These are phyloP conservation scores for Crassisporium funariophilum DNA, from an alignment of 768 basidiomycete species.

Conservation along the genomic window DNA sequence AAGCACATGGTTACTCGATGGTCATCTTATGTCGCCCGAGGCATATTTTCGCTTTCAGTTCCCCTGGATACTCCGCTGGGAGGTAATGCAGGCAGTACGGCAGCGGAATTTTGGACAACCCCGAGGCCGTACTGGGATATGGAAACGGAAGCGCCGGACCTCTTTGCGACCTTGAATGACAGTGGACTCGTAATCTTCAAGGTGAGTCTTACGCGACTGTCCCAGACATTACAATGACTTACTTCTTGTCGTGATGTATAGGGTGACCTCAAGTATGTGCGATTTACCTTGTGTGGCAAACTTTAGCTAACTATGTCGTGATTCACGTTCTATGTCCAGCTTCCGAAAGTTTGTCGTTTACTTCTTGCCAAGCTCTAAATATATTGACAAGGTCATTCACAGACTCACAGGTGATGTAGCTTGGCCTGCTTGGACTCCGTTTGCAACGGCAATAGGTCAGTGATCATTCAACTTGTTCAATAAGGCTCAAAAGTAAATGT, in stretches of 20 bases:
- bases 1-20: constrained; percentile 68
- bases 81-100: constrained; percentile 20
- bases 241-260: constrained; percentile 31
- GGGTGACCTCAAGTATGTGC: constrained; percentile 90
- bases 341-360: constrained; percentile 65
- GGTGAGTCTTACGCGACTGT: constrained; percentile 37
- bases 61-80: constrained; percentile 61
- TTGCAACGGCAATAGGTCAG: constrained; percentile 69
- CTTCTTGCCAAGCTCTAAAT: not conserved
- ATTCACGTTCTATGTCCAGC: constrained; percentile 1
- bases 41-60: constrained; percentile 74
- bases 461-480: constrained; percentile 13
- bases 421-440: constrained; percentile 85
- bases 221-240: not conserved
- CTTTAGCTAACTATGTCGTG: not conserved
- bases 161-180: constrained; percentile 52
- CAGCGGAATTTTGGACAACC: constrained; percentile 70
- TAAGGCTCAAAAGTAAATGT: constrained; percentile 1
- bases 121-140: constrained; percentile 80
- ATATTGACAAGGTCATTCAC: constrained; percentile 1
- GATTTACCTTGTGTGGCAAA: not conserved
- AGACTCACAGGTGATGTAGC: constrained; percentile 87
- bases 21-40: constrained; percentile 67
- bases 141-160: constrained; percentile 48
- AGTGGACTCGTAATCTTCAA: constrained; percentile 85